Evolutionary conservation across 1,284 basidiomycete genomes (phyloP).

Genomic region (Veloboletus limbatus): DNA sequence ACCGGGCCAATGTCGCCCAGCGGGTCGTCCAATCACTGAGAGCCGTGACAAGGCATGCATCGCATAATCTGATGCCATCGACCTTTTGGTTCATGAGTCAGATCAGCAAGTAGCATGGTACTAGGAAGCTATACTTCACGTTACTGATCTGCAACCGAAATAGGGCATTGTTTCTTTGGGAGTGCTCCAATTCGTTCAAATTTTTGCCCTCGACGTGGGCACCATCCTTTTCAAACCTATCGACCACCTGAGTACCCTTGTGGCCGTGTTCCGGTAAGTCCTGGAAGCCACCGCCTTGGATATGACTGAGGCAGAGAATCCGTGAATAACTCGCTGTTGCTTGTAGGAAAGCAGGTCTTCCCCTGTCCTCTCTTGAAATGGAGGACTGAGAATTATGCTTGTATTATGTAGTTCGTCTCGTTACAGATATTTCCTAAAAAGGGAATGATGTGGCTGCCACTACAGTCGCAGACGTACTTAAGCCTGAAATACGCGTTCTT

Average conservation of each 20-base stretch:
- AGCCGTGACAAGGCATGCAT: constrained; percentile 59
- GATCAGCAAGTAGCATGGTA: constrained; percentile 50
- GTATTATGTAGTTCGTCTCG: background rate
- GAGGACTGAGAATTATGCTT: background rate
- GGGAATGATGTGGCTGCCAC: constrained; percentile 24
- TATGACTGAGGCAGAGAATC: constrained; percentile 41
- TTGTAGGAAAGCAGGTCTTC: constrained; percentile 49
- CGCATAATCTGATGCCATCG: constrained; percentile 51
- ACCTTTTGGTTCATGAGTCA: constrained; percentile 79
- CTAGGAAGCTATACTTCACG: background rate
- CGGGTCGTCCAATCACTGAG: constrained; percentile 59
- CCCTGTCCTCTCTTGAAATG: constrained; percentile 23
- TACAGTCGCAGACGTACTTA: constrained; percentile 21
- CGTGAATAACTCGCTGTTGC: constrained; percentile 46
- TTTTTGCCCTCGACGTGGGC: constrained; percentile 63
- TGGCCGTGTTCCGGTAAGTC: constrained; percentile 66
- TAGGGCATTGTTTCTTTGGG: constrained; percentile 62
- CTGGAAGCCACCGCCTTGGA: background rate
- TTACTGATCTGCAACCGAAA: constrained; percentile 11
- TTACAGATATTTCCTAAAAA: constrained; percentile 22
- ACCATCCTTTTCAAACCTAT: constrained; percentile 59
- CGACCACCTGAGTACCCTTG: constrained; percentile 60
- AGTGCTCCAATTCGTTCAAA: constrained; percentile 57
- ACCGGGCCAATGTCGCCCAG: constrained; percentile 60
- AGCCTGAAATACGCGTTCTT: constrained; percentile 19